Base-by-base conservation (phyloP, 2,329 filamentous ascomycete genomes). In the Penicillium sclerotigenum region DNA sequence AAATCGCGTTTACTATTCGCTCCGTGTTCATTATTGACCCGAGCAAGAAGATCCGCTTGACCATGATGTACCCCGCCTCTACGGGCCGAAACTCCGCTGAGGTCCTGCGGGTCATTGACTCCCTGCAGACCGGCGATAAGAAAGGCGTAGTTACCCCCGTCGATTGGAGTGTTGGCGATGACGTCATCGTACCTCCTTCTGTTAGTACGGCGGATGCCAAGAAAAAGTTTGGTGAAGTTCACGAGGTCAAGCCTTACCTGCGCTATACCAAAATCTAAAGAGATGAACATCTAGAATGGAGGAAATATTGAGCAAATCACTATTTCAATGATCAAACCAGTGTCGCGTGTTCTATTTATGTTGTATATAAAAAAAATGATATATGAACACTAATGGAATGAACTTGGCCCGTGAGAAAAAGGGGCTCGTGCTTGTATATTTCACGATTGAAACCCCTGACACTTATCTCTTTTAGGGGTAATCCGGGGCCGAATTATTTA, bases 1-100 rank as follows among this genome's bases (percentile, higher is more conserved):
- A 67, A 66, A 89, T 93, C 67, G 91, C 91, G 58, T 94, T 96
- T 78, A 96, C 92, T 68, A 96, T 97, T 79, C 90, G 92, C 70
- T 91, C 89, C 66, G 92, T 97, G 73, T 97, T 95, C 82, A 83
- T 96, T 79, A 95, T 97, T 74, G 91, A 97, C 80, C 91, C 92
- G 63, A 87, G 84, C 78, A 96, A 96, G 87, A 93, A 88, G 75
- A 94, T 96, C 78, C 88, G 92, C 68, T 85, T 92, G 73, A 95
- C 91, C 73, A 90, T 96, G 80, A 87, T 90, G 73, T 97, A 96
- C 82, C 92, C 92, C 46, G 92, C 92, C 61, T 92, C 88, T 56
- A 95, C 91, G 38, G 92, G 92, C 77, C 87, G 89, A 73, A 92
- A 91, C 81, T 87, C 87, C 63, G 82, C 85, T 65, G 89, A 91